These are phyloP conservation scores for Cordyceps tenuipes DNA, from an alignment of 2,329 filamentous ascomycete genomes.

Conservation along the genomic window DNA sequence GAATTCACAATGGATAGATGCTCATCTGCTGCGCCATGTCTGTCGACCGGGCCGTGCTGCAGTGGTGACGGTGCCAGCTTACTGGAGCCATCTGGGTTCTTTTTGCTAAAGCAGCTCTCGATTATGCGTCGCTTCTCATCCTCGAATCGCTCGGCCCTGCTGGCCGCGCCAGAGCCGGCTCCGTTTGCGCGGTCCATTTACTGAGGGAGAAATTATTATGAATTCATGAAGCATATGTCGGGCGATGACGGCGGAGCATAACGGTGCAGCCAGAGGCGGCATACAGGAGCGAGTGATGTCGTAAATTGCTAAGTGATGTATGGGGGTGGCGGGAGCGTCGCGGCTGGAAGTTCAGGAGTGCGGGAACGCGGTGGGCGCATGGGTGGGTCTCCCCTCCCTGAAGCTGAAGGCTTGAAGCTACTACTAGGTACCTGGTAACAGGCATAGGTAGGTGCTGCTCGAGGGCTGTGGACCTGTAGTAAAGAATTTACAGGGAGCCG, in stretches of 20 bases:
- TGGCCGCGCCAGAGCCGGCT: slow-evolving; percentile 26
- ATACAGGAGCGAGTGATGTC: slow-evolving; percentile 5
- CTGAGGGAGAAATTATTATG: slow-evolving; percentile 15
- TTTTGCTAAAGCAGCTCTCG: slow-evolving; percentile 88
- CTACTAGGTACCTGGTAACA: too few species aligned
- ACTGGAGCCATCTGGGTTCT: slow-evolving; percentile 80
- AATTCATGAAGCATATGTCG: slow-evolving; percentile 18
- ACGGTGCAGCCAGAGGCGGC: slow-evolving; percentile 4
- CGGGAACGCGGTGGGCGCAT: not conserved
- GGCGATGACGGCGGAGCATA: slow-evolving; percentile 3
- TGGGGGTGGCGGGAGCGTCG: slow-evolving; percentile 10
- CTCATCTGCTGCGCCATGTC: not conserved
- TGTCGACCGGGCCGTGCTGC: not conserved
- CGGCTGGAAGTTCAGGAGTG: slow-evolving; percentile 8
- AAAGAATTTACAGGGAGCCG: too few species aligned
- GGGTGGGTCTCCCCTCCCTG: not conserved
- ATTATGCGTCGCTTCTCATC: slow-evolving; percentile 94
- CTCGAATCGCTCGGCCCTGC: slow-evolving; percentile 76
- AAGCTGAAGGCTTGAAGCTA: too few species aligned
- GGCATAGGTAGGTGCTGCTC: too few species aligned
- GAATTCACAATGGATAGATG: not conserved
- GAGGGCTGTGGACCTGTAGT: too few species aligned
- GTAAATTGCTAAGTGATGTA: not conserved
- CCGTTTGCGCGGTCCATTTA: slow-evolving; percentile 34
- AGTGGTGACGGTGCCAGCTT: slow-evolving; percentile 30